Base-by-base conservation (phyloP, 768 basidiomycete genomes). In the Trametes coccinea region DNA sequence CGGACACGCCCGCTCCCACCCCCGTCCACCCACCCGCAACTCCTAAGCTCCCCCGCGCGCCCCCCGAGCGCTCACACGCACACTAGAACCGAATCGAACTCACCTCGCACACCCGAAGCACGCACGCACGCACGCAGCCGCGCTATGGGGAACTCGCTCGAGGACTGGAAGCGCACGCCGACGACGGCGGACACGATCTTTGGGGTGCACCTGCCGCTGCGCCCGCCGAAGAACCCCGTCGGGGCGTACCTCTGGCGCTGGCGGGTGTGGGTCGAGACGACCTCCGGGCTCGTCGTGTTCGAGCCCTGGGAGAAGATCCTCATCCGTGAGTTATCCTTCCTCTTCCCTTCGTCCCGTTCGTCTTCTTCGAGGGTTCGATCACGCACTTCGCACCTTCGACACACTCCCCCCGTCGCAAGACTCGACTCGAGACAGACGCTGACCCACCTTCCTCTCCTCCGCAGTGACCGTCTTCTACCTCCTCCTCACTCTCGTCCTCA, bases 301-400 rank as follows among this genome's bases (percentile, higher is more conserved):
- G 86, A 90, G 69, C 79, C 83, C 60, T 88, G 87, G 88, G 89
- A 89, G 78, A 85, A 86, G 67, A 67, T 82, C 48, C 70, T 87
- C 40, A 77, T 84, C 59, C 69, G 87, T 88, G 69, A 70, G 87
- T 78, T 6, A 11, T 27, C 27, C 6, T 2, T 53, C 37, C 30
- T 14, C 47, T 53, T 31, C 30, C 22, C 27, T 31, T 4, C 50
- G 34, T 16, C n/a, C 44, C 57, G n/a, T 48, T 22, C 14, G 44
- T 45, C 34, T 46, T 30, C 34, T 22, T 34, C 30, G 27, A 8
- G 9, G 50, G 2, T 27, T 17, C 39, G 16, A 10, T 4, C 30
- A 48, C 6, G 11, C 14, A 2, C 16, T 17, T 27, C 4, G 27
- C 17, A 29, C 17, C 17, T 5, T 46, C 39, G 13, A 8, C 22